These are phyloP conservation scores for Hypoxylon intermedium DNA, from an alignment of 495 filamentous ascomycete species.

Conservation along the genomic window DNA sequence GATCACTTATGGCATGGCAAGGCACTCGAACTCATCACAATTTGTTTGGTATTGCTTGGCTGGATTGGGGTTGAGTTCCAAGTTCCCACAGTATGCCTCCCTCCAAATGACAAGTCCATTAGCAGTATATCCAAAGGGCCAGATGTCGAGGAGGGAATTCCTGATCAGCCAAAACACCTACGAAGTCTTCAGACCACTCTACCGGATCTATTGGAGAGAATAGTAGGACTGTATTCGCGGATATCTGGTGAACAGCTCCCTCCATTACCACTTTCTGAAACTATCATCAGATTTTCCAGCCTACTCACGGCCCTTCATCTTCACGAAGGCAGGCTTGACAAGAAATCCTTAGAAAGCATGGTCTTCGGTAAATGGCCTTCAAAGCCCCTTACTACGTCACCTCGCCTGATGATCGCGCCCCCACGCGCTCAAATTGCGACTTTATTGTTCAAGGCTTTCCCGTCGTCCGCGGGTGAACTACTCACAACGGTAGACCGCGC, in stretches of 20 bases:
- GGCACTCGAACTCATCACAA: slow-evolving; percentile 83
- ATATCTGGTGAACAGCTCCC: slow-evolving; percentile 84
- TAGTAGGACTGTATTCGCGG: slow-evolving; percentile 80
- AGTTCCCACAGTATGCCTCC: slow-evolving; percentile 64
- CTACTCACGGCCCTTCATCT: slow-evolving; percentile 74
- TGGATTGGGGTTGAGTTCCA: slow-evolving; percentile 89
- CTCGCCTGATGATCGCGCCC: slow-evolving; percentile 58
- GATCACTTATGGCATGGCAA: slow-evolving; percentile 98
- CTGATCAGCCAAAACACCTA: slow-evolving; percentile 52
- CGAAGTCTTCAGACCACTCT: slow-evolving; percentile 51
- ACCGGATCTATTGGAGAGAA: slow-evolving; percentile 74
- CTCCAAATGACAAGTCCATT: slow-evolving; percentile 54
- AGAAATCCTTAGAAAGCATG: slow-evolving; percentile 70
- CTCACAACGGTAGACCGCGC: slow-evolving; percentile 73
- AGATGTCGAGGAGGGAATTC: slow-evolving; percentile 51
- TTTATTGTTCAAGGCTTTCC: slow-evolving; percentile 76
- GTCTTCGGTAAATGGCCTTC: slow-evolving; percentile 53
- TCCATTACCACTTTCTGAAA: slow-evolving; percentile 80
- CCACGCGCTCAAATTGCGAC: slow-evolving; percentile 71
- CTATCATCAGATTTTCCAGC: slow-evolving; percentile 78
- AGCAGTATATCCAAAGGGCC: slow-evolving; percentile 55
- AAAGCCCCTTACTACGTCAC: slow-evolving; percentile 49
- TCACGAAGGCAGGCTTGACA: slow-evolving; percentile 70
- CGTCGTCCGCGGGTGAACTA: slow-evolving; percentile 65
- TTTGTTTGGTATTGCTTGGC: slow-evolving; percentile 82